phyloP scores from a whole-genome alignment of 345 rosid genomes.

The Populus simonii region DNA sequence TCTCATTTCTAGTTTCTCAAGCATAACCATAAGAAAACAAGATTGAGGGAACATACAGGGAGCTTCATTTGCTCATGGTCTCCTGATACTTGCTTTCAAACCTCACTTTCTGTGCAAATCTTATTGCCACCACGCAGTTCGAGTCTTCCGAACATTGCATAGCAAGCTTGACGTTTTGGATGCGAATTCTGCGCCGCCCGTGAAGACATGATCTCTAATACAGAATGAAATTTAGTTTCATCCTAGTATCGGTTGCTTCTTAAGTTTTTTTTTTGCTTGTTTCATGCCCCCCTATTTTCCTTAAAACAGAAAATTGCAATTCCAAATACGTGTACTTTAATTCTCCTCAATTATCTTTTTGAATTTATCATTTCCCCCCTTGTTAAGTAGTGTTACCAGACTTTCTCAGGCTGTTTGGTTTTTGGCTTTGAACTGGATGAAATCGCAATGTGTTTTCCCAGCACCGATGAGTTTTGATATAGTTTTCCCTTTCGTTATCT shows the following conservation, averaged over 20 bases:
- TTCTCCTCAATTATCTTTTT: not conserved
- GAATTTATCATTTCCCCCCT: not conserved
- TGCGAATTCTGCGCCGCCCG: not conserved
- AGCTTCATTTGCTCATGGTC: not conserved
- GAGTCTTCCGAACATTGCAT: not conserved
- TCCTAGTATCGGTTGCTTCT: not conserved
- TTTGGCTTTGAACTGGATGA: not conserved
- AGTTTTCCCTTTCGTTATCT: not conserved
- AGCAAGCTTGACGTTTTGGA: not conserved
- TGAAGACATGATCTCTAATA: not conserved
- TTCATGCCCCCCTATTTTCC: not conserved
- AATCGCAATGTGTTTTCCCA: not conserved
- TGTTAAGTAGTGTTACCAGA: not conserved
- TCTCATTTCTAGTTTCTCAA: not conserved
- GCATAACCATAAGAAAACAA: not conserved
- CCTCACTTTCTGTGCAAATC: not conserved
- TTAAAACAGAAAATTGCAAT: not conserved
- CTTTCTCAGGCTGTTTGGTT: not conserved
- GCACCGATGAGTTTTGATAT: not conserved
- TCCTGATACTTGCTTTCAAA: not conserved
- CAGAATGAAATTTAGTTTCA: not conserved
- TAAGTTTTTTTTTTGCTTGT: not conserved
- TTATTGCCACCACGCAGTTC: not conserved
- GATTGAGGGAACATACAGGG: not conserved
- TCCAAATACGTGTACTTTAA: too few relatives aligned